Evolutionary conservation across 2,329 filamentous ascomycete species (phyloP).

Genomic region (Lomentospora prolificans): DNA sequence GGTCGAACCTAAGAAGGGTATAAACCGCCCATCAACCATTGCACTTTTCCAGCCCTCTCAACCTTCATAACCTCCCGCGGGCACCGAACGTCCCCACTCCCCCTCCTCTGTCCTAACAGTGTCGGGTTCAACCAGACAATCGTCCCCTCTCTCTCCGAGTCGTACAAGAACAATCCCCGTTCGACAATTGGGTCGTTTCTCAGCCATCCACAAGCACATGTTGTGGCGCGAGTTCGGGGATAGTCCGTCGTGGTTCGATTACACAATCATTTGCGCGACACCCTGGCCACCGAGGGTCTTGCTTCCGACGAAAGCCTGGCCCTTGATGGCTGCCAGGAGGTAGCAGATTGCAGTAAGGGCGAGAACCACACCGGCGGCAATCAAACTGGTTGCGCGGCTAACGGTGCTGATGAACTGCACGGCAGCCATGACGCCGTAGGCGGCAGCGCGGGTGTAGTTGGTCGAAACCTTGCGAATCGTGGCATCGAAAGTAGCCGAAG

Average conservation of each 20-base stretch:
- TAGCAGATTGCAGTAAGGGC: constrained; percentile 74
- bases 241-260: constrained; percentile 13
- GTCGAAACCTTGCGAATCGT: constrained; percentile 88
- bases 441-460: constrained; percentile 89
- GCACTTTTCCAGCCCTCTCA: not conserved
- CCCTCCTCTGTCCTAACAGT: too few relatives aligned
- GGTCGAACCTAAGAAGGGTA: not conserved
- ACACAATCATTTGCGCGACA: constrained; percentile 97
- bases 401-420: constrained; percentile 79
- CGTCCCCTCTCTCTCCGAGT: not conserved
- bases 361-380: constrained; percentile 78
- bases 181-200: not conserved
- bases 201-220: not conserved
- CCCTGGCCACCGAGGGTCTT: constrained; percentile 93
- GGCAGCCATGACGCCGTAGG: constrained; percentile 72
- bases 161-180: not conserved
- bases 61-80: not conserved
- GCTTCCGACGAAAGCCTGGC: constrained; percentile 80
- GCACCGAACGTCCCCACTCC: not conserved
- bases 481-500: constrained; percentile 76
- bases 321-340: constrained; percentile 65
- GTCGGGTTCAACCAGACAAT: too few relatives aligned
- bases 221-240: too few relatives aligned
- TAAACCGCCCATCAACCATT: constrained; percentile 2
- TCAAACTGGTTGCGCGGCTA: constrained; percentile 55